A percentile compares a stretch with the other conserved stretches of the same genome.
Conservation (phyloP, 805 yeast genomes). For the Kockiozyma suomiensis region DNA sequence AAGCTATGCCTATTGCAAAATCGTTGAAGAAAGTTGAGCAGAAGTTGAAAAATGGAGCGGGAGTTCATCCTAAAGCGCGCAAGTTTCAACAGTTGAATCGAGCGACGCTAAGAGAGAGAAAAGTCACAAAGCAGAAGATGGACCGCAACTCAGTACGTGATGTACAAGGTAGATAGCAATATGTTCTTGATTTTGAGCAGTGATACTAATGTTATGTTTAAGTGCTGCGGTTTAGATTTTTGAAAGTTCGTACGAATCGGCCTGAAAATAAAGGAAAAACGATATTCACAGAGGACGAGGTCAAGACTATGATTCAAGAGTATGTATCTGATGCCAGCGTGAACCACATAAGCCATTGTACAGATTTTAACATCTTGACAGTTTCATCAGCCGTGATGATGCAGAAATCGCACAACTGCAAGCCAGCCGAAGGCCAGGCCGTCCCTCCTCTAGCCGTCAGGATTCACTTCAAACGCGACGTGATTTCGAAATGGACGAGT, state of each 20-base stretch:
- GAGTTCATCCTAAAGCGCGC: conserved; percentile 84
- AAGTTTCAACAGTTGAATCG: conserved; percentile 80
- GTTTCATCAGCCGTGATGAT: conserved; percentile 64
- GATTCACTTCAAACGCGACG: conserved; percentile 62
- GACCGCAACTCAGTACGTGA: conserved; percentile 55
- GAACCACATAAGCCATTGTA: too few species aligned
- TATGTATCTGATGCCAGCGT: too few species aligned
- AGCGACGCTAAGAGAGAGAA: conserved; percentile 83
- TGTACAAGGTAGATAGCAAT: conserved; percentile 35
- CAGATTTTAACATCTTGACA: conserved; percentile 11
- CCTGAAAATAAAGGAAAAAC: conserved; percentile 44
- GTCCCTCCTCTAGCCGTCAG: conserved; percentile 78
- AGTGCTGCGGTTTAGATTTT: conserved; percentile 56
- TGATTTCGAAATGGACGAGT: conserved; percentile 64
- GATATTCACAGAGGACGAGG: conserved; percentile 58
- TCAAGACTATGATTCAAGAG: conserved; percentile 61
- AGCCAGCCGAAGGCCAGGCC: conserved; percentile 74
- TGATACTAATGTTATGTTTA: too few species aligned
- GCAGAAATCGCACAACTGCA: conserved; percentile 70
- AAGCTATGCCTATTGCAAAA: conserved; percentile 68
- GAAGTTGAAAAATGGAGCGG: conserved; percentile 53
- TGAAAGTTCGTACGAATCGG: conserved; percentile 58
- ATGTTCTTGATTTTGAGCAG: not conserved
- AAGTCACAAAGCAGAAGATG: conserved; percentile 61
- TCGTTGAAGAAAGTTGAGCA: conserved; percentile 67